phyloP scores from a whole-genome alignment of 148 eudicot genomes.

The Arctostaphylos glauca region DNA sequence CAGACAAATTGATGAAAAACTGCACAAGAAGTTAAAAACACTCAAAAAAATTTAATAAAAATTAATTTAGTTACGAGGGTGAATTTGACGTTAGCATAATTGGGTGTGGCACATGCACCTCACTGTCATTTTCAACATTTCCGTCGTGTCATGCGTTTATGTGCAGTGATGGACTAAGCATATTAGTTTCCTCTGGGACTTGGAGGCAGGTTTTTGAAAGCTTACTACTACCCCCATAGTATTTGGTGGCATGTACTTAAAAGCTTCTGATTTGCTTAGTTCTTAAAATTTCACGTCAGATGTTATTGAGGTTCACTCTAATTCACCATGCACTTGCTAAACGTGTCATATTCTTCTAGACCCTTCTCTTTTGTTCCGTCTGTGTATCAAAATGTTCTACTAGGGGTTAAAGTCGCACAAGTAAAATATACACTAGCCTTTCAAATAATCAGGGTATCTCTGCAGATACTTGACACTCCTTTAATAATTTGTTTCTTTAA shows the following conservation, averaged over 20 bases:
- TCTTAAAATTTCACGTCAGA: neutral
- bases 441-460: neutral
- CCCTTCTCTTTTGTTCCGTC: neutral
- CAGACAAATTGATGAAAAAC: too few species aligned
- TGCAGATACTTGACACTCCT: neutral
- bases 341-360: neutral
- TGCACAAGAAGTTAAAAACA: too few species aligned
- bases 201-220: constrained; percentile 2
- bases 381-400: constrained; percentile 4
- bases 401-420: neutral
- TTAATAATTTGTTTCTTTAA: neutral
- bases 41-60: too few species aligned
- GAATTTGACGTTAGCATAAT: too few species aligned
- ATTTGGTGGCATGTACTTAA: constrained; percentile 3
- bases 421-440: neutral
- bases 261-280: neutral
- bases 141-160: too few species aligned
- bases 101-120: too few species aligned
- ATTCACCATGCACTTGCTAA: neutral
- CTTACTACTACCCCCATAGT: neutral
- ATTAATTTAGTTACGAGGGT: too few species aligned
- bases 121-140: too few species aligned
- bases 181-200: neutral
- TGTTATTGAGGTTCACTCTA: neutral
- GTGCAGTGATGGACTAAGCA: neutral